Evolutionary conservation across 495 filamentous ascomycete species (phyloP).

Genomic region (Elasticomyces elasticus): DNA sequence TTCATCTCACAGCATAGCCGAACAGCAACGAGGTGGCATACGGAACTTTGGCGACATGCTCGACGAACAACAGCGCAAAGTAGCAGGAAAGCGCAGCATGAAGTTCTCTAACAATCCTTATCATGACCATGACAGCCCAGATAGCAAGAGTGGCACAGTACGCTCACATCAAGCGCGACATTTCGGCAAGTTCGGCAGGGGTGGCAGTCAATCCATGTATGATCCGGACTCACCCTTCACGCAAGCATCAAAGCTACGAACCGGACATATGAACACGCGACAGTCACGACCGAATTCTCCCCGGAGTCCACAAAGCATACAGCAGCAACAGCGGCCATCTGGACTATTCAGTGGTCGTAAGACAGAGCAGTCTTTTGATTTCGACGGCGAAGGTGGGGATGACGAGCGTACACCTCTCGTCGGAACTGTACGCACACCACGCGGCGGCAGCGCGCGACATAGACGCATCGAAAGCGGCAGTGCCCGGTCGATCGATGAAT

Average conservation of each 20-base stretch:
- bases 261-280: constrained; percentile 37
- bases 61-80: constrained; percentile 46
- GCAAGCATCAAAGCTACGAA: constrained; percentile 19
- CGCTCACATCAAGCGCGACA: constrained; percentile 19
- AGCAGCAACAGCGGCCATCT: constrained; percentile 26
- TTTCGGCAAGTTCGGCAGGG: constrained; percentile 19
- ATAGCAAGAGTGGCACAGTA: constrained; percentile 22
- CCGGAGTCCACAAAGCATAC: constrained; percentile 21
- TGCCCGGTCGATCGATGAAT: constrained; percentile 64
- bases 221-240: constrained; percentile 23
- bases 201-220: constrained; percentile 19
- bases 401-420: constrained; percentile 86
- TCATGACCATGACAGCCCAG: constrained; percentile 35
- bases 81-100: constrained; percentile 85
- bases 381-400: constrained; percentile 69
- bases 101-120: constrained; percentile 88
- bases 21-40: constrained; percentile 49
- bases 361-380: constrained; percentile 47
- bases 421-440: constrained; percentile 49
- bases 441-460: constrained; percentile 47
- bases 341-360: constrained; percentile 14
- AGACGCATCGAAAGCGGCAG: constrained; percentile 45
- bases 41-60: constrained; percentile 53
- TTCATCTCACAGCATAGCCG: constrained; percentile 73
- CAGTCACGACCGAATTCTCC: constrained; percentile 37